Conservation (phyloP, 1,139 yeast genomes). For the Suhomyces kunorum region DNA sequence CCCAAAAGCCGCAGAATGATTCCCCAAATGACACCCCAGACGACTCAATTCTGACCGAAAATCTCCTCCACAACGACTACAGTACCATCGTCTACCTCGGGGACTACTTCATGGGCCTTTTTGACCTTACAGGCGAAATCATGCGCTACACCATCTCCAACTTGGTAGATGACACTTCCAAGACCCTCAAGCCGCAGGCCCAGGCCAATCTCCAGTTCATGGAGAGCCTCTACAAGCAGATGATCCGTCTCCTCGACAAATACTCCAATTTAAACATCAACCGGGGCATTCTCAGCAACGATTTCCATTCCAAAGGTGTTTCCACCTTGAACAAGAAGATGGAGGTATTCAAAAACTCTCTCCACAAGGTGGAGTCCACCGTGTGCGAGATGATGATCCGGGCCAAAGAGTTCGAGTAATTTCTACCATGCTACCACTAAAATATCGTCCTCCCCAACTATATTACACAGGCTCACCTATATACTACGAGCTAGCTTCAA, state of each 20-base stretch:
- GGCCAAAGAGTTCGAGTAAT: slow-evolving; percentile 15
- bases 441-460: not conserved
- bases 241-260: slow-evolving; percentile 16
- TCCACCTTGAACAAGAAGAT: slow-evolving; percentile 25
- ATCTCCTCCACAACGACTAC: not conserved
- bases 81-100: slow-evolving; percentile 19
- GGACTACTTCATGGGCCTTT: slow-evolving; percentile 42
- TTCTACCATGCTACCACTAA: too few relatives aligned
- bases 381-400: slow-evolving; percentile 29
- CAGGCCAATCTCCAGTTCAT: slow-evolving; percentile 20
- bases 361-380: slow-evolving; percentile 29
- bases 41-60: not conserved
- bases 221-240: slow-evolving; percentile 18
- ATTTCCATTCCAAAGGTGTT: slow-evolving; percentile 20
- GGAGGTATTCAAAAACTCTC: slow-evolving; percentile 28
- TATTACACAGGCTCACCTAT: slow-evolving; percentile 22
- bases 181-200: slow-evolving; percentile 15
- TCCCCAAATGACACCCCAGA: not conserved
- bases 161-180: slow-evolving; percentile 16
- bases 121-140: slow-evolving; percentile 46
- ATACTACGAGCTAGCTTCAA: slow-evolving; percentile 2
- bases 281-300: slow-evolving; percentile 23
- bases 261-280: slow-evolving; percentile 26
- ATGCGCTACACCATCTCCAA: slow-evolving; percentile 38
- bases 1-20: not conserved